These are phyloP conservation scores for Pseudohalonectria lignicola DNA, from an alignment of 2,329 filamentous ascomycete genomes.

Conservation along the genomic window DNA sequence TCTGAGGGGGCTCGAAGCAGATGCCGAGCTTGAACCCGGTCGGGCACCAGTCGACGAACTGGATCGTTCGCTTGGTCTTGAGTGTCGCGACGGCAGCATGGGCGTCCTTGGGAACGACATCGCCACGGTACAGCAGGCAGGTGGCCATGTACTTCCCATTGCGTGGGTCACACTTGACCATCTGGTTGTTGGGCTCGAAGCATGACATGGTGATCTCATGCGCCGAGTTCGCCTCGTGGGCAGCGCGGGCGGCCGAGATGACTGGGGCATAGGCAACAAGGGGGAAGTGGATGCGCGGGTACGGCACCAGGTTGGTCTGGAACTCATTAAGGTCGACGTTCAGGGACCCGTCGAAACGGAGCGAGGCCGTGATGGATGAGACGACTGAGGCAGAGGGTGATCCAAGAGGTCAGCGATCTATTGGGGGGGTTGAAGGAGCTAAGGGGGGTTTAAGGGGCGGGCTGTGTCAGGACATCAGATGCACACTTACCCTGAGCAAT, in stretches of 20 bases:
- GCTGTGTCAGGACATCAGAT: too few species aligned
- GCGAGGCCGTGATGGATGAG: slow-evolving; percentile 62
- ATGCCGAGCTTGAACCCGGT: slow-evolving; percentile 68
- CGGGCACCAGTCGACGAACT: slow-evolving; percentile 66
- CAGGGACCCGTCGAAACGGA: slow-evolving; percentile 62
- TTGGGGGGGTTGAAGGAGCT: background rate
- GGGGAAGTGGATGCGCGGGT: slow-evolving; percentile 65
- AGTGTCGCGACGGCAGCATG: slow-evolving; percentile 53
- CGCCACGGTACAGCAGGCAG: slow-evolving; percentile 60
- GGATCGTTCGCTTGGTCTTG: slow-evolving; percentile 63
- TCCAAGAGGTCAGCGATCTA: background rate
- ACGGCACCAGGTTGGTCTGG: slow-evolving; percentile 66
- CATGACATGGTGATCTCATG: slow-evolving; percentile 45
- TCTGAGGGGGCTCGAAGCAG: slow-evolving; percentile 59
- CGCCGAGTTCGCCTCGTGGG: slow-evolving; percentile 82
- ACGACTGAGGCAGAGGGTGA: slow-evolving; percentile 38
- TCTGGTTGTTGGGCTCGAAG: slow-evolving; percentile 71
- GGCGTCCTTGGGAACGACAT: slow-evolving; percentile 61
- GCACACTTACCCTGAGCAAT: slow-evolving; percentile 43
- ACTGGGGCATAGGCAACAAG: slow-evolving; percentile 64
- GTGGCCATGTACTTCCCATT: slow-evolving; percentile 72
- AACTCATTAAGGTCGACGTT: slow-evolving; percentile 70
- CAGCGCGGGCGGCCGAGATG: slow-evolving; percentile 62
- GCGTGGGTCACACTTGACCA: slow-evolving; percentile 64
- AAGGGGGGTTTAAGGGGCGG: too few species aligned